Percentiles rank a stretch among this genome's conserved stretches.
phyloP scores from a whole-genome alignment of 495 filamentous ascomycete species.

The Hypoxylon lienhwacheense region DNA sequence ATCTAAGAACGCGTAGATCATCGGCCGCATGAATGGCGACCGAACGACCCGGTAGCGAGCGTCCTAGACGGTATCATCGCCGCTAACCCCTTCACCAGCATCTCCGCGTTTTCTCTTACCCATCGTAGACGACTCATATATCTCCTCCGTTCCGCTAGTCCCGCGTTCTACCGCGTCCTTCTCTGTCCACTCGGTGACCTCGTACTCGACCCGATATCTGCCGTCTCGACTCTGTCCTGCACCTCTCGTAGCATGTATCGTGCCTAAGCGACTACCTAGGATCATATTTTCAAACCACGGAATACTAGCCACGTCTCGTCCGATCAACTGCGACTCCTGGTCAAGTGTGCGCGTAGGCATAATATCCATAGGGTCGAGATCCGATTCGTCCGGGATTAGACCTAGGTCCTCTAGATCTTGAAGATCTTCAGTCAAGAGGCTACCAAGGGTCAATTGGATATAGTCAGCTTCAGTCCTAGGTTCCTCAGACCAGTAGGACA shows the following conservation, averaged over 20 bases:
- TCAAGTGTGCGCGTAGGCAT: conserved; percentile 19
- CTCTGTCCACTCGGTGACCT: conserved; percentile 75
- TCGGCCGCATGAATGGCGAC: conserved; percentile 18
- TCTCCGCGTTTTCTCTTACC: conserved; percentile 59
- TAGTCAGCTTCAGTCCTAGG: conserved; percentile 68
- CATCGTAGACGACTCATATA: conserved; percentile 33
- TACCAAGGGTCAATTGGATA: conserved; percentile 74
- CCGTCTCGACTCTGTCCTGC: conserved; percentile 59
- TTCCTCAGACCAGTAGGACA: conserved; percentile 77
- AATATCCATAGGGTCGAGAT: conserved; percentile 43
- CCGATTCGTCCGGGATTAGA: conserved; percentile 55
- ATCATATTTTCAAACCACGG: conserved; percentile 86
- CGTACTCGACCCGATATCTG: conserved; percentile 72
- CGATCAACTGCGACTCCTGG: conserved; percentile 34
- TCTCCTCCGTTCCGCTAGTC: conserved; percentile 58
- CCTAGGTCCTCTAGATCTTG: conserved; percentile 67
- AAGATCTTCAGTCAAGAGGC: conserved; percentile 66
- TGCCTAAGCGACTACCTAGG: conserved; percentile 70
- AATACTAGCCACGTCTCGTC: conserved; percentile 54
- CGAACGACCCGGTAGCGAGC: conserved; percentile 5
- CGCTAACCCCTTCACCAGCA: conserved; percentile 36
- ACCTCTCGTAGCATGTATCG: conserved; percentile 62
- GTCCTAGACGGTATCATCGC: conserved; percentile 20
- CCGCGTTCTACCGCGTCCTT: conserved; percentile 60
- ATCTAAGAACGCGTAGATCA: conserved; percentile 8